Evolutionary conservation across 768 basidiomycete genomes (phyloP).

Genomic region (Fomitopsis pulvina): DNA sequence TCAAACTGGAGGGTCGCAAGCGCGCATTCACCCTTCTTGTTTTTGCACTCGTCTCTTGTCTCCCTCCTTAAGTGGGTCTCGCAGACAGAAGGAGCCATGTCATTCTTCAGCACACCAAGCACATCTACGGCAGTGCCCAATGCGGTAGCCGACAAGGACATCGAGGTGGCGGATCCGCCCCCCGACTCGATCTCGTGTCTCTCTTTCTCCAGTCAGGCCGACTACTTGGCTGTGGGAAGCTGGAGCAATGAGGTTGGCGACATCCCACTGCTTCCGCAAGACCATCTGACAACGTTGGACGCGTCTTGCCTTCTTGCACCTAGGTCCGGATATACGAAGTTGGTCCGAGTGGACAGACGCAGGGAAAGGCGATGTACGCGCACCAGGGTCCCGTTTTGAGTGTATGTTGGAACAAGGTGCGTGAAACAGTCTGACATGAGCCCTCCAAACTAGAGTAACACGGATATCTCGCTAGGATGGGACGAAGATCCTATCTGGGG

Average conservation of each 20-base stretch:
- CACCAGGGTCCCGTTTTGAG: constrained; percentile 89
- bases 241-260: constrained; percentile 92
- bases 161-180: constrained; percentile 77
- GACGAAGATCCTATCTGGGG: constrained; percentile 84
- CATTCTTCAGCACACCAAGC: constrained; percentile 4
- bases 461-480: constrained; percentile 90
- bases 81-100: neutral
- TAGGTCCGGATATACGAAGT: constrained; percentile 94
- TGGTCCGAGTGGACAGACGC: constrained; percentile 67
- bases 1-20: no score
- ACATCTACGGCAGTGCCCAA: constrained; percentile 27
- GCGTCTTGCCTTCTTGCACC: neutral
- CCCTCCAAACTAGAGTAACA: constrained; percentile 59
- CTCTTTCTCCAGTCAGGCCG: constrained; percentile 77
- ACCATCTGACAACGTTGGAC: neutral
- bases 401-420: constrained; percentile 87
- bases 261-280: neutral
- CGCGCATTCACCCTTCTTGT: neutral
- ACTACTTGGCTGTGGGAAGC: constrained; percentile 86
- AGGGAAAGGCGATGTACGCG: constrained; percentile 84
- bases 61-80: neutral
- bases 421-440: constrained; percentile 13
- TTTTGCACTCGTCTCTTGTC: neutral
- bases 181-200: constrained; percentile 83
- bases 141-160: constrained; percentile 58